Percentiles rank a stretch among this genome's conserved stretches.
These are phyloP conservation scores for Colletotrichum nymphaeae DNA, from an alignment of 2,329 filamentous ascomycete species.

Conservation along the genomic window DNA sequence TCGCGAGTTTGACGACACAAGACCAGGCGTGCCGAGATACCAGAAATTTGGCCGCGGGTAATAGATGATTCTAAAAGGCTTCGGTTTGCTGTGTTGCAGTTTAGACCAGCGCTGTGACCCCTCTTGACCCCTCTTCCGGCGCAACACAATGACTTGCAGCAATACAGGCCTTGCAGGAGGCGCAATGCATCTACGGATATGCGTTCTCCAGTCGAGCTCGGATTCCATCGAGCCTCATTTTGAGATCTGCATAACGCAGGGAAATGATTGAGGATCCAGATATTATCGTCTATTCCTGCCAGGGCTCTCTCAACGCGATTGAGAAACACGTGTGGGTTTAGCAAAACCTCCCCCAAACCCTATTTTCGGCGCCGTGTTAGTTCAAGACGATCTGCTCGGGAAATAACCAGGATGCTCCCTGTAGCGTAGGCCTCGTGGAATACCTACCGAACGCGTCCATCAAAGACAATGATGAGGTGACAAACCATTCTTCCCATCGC, in stretches of 20 bases:
- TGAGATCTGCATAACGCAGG: neutral
- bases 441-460: neutral
- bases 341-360: neutral
- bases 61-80: neutral
- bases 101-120: neutral
- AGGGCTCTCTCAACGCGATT: neutral
- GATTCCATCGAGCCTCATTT: neutral
- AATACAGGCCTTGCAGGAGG: neutral
- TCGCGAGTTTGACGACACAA: neutral
- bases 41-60: neutral
- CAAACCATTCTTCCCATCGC: neutral
- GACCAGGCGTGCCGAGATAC: neutral
- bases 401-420: neutral
- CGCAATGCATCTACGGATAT: neutral
- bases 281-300: neutral
- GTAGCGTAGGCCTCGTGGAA: neutral
- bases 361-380: neutral
- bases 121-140: constrained; percentile 8
- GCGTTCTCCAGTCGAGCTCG: neutral
- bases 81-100: neutral
- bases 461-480: neutral
- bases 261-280: neutral
- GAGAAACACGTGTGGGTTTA: constrained; percentile 1
- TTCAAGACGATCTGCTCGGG: neutral
- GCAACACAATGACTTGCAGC: constrained; percentile 32